Base-by-base conservation (phyloP, 164 flowering plant species). In the Hamamelis virginiana region DNA sequence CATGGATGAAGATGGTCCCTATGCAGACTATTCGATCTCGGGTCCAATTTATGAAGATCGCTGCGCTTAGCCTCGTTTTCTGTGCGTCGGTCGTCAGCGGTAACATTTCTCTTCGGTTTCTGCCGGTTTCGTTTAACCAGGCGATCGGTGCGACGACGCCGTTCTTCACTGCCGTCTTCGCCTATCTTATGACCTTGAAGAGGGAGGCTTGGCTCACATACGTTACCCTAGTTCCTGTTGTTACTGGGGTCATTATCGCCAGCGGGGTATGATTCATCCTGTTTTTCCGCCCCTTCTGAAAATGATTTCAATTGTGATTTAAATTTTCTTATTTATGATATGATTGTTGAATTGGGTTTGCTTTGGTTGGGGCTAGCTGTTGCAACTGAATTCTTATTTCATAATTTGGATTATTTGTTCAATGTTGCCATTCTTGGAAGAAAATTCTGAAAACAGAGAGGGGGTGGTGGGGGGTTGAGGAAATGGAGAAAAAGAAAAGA, bases 91-190 rank as follows among this genome's bases (percentile, higher is more conserved):
- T 87, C 43, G 91, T 87, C 25, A 77, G 85, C 47, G 91, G 91
- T 5, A 87, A 87, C 55, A 63, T 87, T 23, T 87, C 91, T 14
- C 76, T 87, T 45, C 76, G 85, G 60, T 87, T 73, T 67, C 43
- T 87, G 67, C 91, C 91, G 0, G 91, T 87, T 15, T 78, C 83
- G 1, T 87, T 87, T 63, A 87, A 84, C 62, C 91, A 87, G 81
- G 91, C 91, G 0, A 74, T 87, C 23, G 91, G 91, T 9, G 89
- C 91, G 27, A 87, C 91, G 56, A 87, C 91, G 68, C 91, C 91
- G 5, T 87, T 87, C 65, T 87, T 87, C 78, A 87, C 91, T 11
- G 91, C 91, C 3, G 85, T 87, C 0, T 87, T 87, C 57, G 91
- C 91, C 10, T 87, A 84, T 67, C 33, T 87, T 21, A 85, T 87